These are phyloP conservation scores for Rhinocladiella similis DNA, from an alignment of 2,329 filamentous ascomycete genomes.

Conservation along the genomic window DNA sequence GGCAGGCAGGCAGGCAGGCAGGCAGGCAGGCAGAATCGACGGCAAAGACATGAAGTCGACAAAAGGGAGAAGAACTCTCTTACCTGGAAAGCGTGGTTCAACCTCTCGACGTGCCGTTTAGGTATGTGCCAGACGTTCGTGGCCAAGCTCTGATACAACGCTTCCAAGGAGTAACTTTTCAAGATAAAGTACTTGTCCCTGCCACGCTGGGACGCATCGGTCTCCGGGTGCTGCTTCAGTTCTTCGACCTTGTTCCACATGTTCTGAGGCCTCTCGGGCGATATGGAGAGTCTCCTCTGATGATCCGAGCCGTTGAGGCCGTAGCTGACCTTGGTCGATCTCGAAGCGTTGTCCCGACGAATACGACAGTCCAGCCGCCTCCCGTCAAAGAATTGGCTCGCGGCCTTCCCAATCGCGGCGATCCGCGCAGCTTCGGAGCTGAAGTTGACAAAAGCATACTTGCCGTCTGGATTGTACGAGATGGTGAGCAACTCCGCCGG, in stretches of 20 bases:
- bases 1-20: too few species aligned
- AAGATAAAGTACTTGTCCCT: constrained; percentile 22
- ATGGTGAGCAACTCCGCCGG: constrained; percentile 16
- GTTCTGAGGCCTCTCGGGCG: not conserved
- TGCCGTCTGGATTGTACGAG: constrained; percentile 22
- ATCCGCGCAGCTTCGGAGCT: constrained; percentile 9
- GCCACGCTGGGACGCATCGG: constrained; percentile 11
- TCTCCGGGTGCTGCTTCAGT: constrained; percentile 16
- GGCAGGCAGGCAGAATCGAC: too few species aligned
- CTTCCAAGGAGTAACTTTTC: constrained; percentile 20
- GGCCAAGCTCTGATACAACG: constrained; percentile 19
- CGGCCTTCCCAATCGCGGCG: constrained; percentile 17
- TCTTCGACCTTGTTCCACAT: constrained; percentile 15
- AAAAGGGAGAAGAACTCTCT: not conserved
- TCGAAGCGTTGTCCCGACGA: constrained; percentile 10
- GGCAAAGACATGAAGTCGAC: not conserved
- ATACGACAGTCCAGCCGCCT: constrained; percentile 22
- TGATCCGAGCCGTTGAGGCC: constrained; percentile 5
- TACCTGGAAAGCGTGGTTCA: constrained; percentile 22
- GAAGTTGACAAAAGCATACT: constrained; percentile 24
- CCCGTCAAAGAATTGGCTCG: constrained; percentile 14
- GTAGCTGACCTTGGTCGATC: constrained; percentile 24
- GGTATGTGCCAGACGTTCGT: constrained; percentile 17
- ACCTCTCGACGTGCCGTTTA: constrained; percentile 16
- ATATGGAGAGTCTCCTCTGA: constrained; percentile 6